Percentiles rank a stretch among this genome's conserved stretches.
Conservation (phyloP, 2,329 filamentous ascomycete genomes). For the Alternaria sp. region DNA sequence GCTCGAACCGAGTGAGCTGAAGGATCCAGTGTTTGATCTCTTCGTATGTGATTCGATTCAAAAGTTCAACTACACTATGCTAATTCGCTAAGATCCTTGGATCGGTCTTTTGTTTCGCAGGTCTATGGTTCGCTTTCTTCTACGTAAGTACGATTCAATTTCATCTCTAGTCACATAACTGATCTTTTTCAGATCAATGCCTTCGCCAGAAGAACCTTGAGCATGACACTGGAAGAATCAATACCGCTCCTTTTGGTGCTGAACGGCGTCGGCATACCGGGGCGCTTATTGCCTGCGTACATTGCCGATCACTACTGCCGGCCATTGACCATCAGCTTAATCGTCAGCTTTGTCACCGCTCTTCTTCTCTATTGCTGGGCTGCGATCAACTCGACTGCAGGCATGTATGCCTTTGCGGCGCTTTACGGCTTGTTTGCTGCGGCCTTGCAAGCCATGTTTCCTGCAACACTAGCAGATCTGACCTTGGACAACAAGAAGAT, state of each 20-base stretch:
- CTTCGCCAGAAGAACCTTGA: slow-evolving; percentile 61
- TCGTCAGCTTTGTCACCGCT: slow-evolving; percentile 48
- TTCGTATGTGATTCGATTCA: slow-evolving; percentile 24
- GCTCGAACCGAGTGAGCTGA: slow-evolving; percentile 25
- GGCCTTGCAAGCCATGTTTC: slow-evolving; percentile 55
- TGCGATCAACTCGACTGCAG: slow-evolving; percentile 46
- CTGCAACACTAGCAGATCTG: slow-evolving; percentile 54
- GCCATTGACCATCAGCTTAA: slow-evolving; percentile 53
- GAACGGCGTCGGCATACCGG: slow-evolving; percentile 57
- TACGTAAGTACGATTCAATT: slow-evolving; percentile 32
- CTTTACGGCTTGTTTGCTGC: slow-evolving; percentile 60
- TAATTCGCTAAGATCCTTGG: slow-evolving; percentile 45
- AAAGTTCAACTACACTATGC: slow-evolving; percentile 36
- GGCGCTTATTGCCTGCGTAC: slow-evolving; percentile 58
- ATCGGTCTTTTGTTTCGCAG: slow-evolving; percentile 37
- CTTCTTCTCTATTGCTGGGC: slow-evolving; percentile 57
- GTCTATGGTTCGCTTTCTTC: slow-evolving; percentile 53
- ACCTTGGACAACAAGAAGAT: slow-evolving; percentile 52
- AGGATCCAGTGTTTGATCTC: slow-evolving; percentile 27
- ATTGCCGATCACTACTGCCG: slow-evolving; percentile 54
- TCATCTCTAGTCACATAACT: background rate
- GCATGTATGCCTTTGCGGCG: slow-evolving; percentile 54
- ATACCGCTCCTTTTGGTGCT: slow-evolving; percentile 58
- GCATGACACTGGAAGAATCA: slow-evolving; percentile 44
- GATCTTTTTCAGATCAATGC: slow-evolving; percentile 33